phyloP scores from a whole-genome alignment of 2,329 filamentous ascomycete genomes.

The Nannizziopsis barbatae region DNA sequence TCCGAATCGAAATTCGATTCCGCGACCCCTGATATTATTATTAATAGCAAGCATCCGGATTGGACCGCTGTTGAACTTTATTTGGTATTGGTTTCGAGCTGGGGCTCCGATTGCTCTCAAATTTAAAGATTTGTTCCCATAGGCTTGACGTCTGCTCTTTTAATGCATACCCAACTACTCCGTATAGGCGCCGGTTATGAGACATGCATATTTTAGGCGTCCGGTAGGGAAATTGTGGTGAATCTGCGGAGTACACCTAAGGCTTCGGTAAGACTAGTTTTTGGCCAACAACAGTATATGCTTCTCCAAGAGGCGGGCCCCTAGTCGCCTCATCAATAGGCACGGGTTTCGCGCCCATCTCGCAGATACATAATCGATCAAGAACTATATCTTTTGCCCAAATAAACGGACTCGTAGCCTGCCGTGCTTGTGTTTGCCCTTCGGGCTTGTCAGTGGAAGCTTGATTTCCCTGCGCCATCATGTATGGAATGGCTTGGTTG shows the following conservation, averaged over 20 bases:
- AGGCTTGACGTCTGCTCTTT: no score
- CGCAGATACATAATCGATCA: conserved; percentile 66
- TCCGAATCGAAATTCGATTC: no score
- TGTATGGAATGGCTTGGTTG: conserved; percentile 8
- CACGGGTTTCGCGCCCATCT: conserved; percentile 70
- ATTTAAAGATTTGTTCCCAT: no score
- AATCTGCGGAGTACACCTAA: no score
- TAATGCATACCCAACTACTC: no score
- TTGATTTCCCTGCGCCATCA: background rate
- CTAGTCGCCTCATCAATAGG: conserved; percentile 28
- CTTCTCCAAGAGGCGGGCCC: conserved; percentile 41
- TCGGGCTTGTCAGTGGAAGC: background rate
- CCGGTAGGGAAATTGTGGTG: no score
- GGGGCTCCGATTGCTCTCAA: no score
- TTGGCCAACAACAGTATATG: conserved; percentile 42
- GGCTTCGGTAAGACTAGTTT: conserved; percentile 17
- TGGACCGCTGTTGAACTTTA: conserved; percentile 11
- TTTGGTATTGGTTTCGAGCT: no score
- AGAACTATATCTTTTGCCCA: conserved; percentile 61
- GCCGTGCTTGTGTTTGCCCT: background rate
- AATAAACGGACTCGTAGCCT: conserved; percentile 33
- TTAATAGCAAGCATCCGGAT: background rate
- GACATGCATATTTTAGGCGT: no score
- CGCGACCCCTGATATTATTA: background rate
- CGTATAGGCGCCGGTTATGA: no score